Evolutionary conservation across 108 stramenopile species (phyloP).

Genomic region (Aureococcus anophagefferens): DNA sequence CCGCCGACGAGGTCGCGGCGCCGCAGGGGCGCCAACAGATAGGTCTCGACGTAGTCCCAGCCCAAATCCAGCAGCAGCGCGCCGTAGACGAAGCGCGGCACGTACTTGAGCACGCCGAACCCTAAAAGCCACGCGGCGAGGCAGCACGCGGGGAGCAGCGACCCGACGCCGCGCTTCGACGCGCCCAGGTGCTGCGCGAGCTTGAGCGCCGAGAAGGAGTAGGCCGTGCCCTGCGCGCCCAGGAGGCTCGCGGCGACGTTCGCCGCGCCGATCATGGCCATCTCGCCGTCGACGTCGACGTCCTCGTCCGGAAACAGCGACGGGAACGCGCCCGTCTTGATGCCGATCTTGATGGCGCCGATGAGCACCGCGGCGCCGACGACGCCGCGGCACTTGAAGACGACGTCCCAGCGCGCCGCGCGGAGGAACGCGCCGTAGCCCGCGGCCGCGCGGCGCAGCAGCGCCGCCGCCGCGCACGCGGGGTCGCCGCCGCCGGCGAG

Average conservation of each 20-base stretch:
- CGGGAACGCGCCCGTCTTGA: neutral
- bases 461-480: neutral
- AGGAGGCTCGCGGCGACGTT: neutral
- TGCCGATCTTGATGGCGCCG: neutral
- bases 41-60: neutral
- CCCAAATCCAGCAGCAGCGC: neutral
- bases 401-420: neutral
- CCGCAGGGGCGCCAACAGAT: neutral
- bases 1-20: neutral
- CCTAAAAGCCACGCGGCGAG: neutral
- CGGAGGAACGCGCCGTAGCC: neutral
- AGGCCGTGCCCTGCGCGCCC: neutral
- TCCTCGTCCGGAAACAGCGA: neutral
- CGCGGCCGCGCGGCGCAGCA: neutral
- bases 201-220: neutral
- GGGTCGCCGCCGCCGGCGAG: neutral
- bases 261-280: neutral
- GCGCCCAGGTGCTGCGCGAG: neutral
- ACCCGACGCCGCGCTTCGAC: neutral
- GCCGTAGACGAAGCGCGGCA: neutral
- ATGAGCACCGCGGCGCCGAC: neutral
- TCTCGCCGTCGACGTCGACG: neutral
- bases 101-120: neutral
- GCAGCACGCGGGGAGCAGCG: neutral
- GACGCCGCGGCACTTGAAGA: neutral